Conservation (phyloP, 805 yeast species). For the Kregervanrija fluxuum region DNA sequence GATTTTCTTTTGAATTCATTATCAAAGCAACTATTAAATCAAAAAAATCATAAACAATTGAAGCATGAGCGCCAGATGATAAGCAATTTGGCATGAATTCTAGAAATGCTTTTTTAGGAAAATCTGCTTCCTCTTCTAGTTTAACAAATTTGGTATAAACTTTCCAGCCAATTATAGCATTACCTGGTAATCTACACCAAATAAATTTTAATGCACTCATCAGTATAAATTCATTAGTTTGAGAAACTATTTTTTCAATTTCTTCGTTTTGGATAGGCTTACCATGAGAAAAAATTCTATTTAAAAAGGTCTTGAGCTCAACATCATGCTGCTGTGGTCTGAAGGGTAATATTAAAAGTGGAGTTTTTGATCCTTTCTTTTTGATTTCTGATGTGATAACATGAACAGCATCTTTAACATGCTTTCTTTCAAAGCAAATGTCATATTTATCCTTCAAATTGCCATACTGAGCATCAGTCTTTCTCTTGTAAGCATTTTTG, state of each 20-base stretch:
- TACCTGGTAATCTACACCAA: constrained; percentile 80
- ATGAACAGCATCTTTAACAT: constrained; percentile 62
- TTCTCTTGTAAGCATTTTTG: constrained; percentile 21
- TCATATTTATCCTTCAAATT: constrained; percentile 19
- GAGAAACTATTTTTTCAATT: constrained; percentile 36
- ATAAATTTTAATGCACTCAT: constrained; percentile 71
- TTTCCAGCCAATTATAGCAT: constrained; percentile 81
- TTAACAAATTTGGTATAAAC: constrained; percentile 64
- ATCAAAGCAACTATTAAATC: constrained; percentile 73
- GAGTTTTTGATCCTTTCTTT: constrained; percentile 60
- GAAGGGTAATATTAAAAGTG: constrained; percentile 70
- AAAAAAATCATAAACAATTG: constrained; percentile 81
- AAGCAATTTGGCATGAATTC: constrained; percentile 81
- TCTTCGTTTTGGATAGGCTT: constrained; percentile 33
- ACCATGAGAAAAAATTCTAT: constrained; percentile 45
- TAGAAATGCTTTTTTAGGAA: constrained; percentile 66
- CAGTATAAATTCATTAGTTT: constrained; percentile 62
- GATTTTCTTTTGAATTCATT: constrained; percentile 70
- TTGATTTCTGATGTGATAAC: constrained; percentile 67
- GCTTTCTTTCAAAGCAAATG: constrained; percentile 50
- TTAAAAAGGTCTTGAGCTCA: constrained; percentile 50
- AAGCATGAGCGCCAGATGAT: constrained; percentile 79
- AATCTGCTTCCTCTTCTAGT: constrained; percentile 57
- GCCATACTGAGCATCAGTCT: constrained; percentile 23
- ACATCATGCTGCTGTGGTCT: constrained; percentile 61